phyloP scores from a whole-genome alignment of 768 basidiomycete genomes.

The Mycena filopes region DNA sequence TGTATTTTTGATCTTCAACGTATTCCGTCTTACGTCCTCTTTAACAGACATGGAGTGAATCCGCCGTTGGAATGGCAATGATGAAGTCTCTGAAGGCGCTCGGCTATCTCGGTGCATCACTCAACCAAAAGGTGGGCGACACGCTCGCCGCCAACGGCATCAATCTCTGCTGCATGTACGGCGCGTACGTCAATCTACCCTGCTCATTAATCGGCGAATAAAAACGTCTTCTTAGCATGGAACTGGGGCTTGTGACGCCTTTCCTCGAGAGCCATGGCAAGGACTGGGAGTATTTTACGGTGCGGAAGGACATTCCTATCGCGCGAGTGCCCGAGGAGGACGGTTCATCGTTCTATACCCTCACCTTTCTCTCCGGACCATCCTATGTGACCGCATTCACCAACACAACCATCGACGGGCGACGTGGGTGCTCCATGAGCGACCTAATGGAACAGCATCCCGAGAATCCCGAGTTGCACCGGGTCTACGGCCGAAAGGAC shows the following conservation, averaged over 20 bases:
- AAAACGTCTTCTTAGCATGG: neutral
- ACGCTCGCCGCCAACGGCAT: slow-evolving; percentile 8
- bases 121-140: slow-evolving; percentile 24
- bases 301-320: neutral
- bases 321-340: slow-evolving; percentile 16
- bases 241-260: slow-evolving; percentile 8
- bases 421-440: slow-evolving; percentile 6
- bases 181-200: slow-evolving; percentile 19
- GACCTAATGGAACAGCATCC: slow-evolving; percentile 29
- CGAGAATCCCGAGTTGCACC: slow-evolving; percentile 13
- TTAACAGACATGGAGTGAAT: slow-evolving; percentile 21
- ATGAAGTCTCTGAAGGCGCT: slow-evolving; percentile 15
- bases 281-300: slow-evolving; percentile 24
- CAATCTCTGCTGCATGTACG: slow-evolving; percentile 16
- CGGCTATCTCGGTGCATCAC: slow-evolving; percentile 4
- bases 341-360: slow-evolving; percentile 16
- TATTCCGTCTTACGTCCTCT: neutral
- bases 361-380: slow-evolving; percentile 9
- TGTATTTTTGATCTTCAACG: neutral
- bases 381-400: neutral
- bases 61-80: neutral
- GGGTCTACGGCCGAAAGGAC: slow-evolving; percentile 23
- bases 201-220: no score
- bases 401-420: slow-evolving; percentile 10
- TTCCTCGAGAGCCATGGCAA: slow-evolving; percentile 7